Evolutionary conservation across 441 rosid genomes (phyloP).

Genomic region (Melastoma candidum): DNA sequence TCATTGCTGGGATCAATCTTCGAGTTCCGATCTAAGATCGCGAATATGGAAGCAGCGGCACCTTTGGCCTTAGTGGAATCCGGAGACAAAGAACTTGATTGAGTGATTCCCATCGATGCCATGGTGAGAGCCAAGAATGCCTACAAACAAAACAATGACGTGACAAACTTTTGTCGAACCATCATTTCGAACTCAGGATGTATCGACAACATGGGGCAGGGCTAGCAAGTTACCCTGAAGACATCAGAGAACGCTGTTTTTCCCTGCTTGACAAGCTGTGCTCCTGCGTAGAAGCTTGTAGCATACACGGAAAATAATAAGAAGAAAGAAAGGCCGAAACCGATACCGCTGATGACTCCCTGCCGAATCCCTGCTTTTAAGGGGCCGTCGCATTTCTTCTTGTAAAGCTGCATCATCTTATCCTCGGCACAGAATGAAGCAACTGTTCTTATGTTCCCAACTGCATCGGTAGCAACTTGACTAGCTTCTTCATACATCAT

Average conservation of each 20-base stretch:
- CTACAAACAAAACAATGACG: background rate
- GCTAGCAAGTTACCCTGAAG: conserved; percentile 2
- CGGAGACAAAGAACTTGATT: conserved; percentile 12
- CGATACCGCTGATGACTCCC: conserved; percentile 7
- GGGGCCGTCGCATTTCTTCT: conserved; percentile 15
- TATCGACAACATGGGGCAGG: too few species aligned
- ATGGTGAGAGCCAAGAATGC: conserved; percentile 16
- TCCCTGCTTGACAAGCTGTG: conserved; percentile 4
- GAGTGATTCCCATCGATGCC: conserved; percentile 13
- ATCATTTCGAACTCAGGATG: too few species aligned
- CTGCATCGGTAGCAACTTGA: conserved; percentile 10
- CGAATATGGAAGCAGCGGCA: conserved; percentile 14
- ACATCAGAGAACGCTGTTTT: conserved; percentile 6
- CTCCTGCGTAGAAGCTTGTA: conserved; percentile 14
- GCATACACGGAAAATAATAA: conserved; percentile 11
- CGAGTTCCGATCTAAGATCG: conserved; percentile 13
- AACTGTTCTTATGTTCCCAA: conserved; percentile 9
- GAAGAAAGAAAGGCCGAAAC: conserved; percentile 6
- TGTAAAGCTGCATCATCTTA: conserved; percentile 10
- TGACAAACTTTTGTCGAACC: too few species aligned
- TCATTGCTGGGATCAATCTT: conserved; percentile 14
- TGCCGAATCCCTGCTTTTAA: conserved; percentile 4
- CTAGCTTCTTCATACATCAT: conserved; percentile 17
- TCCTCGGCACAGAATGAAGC: conserved; percentile 10
- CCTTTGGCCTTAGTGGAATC: conserved; percentile 12